Evolutionary conservation across 306 rosid species (phyloP), one percentile per base, ranked within the genome.

Genomic region (Heteromeles arbutifolia): DNA sequence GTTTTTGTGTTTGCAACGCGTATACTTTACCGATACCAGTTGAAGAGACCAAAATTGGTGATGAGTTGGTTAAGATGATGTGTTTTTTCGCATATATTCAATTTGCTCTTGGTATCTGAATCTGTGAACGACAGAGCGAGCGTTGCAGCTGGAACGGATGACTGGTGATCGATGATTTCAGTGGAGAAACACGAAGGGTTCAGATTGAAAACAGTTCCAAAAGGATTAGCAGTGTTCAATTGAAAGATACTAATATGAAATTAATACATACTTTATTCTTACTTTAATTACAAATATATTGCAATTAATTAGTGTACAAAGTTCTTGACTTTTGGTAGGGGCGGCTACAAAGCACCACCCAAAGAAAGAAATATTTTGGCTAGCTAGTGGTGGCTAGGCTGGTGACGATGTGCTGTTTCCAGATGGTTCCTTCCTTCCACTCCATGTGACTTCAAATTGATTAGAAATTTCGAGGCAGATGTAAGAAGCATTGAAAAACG

Each of bases 321-420:
- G 63, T 57, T 53, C n/a, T 9, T 57, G 15, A 57, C 63, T 57
- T 57, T 57, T 10, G 44, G 11, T 41, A 50, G 58, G 11, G 77
- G 31, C 58, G 58, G 58, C 58, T 19, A 53, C 18, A 48, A 0
- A 48, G 54, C 53, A 48, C 0, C 53, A 3, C 18, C 18, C 24
- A 6, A 32, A 14, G 6, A 19, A 21, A 10, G 4, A 5, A 61
- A 61, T 61, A 26, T 25, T 25, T 10, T 25, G 34, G 65, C 65
- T 13, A n/a, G 10, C n/a, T 6, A 19, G 28, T 57, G 28, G 11
- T 3, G 22, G n/a, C 2, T 8, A 21, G 4, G 4, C 56, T 43
- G 65, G 17, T 29, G 52, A 24, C 6, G 29, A 70, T 61, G 24
- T 62, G 64, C 76, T 70, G 76, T 62, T 58, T 70, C 50, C 82